Evolutionary conservation across 2,329 filamentous ascomycete species (phyloP), one percentile per base, ranked within the genome.

Genomic region (Phialocephala sp.): DNA sequence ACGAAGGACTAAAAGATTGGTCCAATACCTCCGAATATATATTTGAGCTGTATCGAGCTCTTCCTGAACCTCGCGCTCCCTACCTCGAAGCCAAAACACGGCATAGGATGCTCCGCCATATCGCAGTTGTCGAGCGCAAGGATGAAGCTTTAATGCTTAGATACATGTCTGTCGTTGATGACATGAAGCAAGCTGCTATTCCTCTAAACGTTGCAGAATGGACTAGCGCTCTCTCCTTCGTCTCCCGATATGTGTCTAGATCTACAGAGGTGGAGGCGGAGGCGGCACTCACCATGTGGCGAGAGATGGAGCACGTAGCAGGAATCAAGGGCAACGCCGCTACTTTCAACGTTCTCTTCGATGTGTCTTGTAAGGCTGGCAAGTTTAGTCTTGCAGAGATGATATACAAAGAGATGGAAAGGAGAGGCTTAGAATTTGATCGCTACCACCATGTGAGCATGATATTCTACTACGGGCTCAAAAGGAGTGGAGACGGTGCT

Each of bases 311-410:
- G 77, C 83, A 86, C 56, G 80, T 87, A 4, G 88, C 89, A 1
- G 84, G 86, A 0, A 77, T 93, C 15, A 80, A 80, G 70, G 89
- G 86, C 41, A 91, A 91, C 71, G 84, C 87, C 58, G 89, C 93
- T n/a, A 97, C 94, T 0, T 96, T 99, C 78, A 97, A 95, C 75
- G 91, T 97, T 56, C 84, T 99, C 14, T 97, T 97, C 72, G 91
- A 97, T 74, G 86, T 93, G 12, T 93, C 95, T 0, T 87, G 92
- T 71, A 96, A 95, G 77, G 88, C 92, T 0, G 91, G 91, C 45
- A 95, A 96, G 74, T 97, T 91, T 70, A 82, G 83, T 0, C 85
- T 98, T 24, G 94, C 93, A 3, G 91, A 97, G 72, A 91, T 92
- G 80, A 86, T 98, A 12, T 88, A 94, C 72, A 83, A 87, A 64